phyloP scores from a whole-genome alignment of 768 basidiomycete species.

The Kwoniella dejecticola region DNA sequence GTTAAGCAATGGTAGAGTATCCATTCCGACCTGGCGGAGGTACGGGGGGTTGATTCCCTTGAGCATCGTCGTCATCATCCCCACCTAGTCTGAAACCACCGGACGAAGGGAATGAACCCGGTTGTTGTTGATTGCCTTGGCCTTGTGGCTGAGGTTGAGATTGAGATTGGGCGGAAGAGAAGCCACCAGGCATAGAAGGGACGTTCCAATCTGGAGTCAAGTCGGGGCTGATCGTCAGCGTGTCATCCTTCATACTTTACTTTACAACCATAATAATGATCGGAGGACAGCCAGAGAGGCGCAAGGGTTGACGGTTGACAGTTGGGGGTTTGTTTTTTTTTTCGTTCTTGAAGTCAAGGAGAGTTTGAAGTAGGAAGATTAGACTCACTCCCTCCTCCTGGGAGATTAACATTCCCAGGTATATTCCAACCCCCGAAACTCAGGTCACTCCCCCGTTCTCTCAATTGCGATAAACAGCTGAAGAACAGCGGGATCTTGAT shows the following conservation, averaged over 20 bases:
- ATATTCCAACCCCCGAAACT: slow-evolving; percentile 21
- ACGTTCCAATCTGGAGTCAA: slow-evolving; percentile 43
- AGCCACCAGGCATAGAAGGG: slow-evolving; percentile 40
- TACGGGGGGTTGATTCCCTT: slow-evolving; percentile 30
- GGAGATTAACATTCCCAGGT: slow-evolving; percentile 1
- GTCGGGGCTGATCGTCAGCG: no score
- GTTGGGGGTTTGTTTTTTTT: neutral
- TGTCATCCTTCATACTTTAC: no score
- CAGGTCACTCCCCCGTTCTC: slow-evolving; percentile 36
- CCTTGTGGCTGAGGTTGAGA: neutral
- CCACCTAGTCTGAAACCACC: slow-evolving; percentile 50
- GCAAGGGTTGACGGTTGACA: no score
- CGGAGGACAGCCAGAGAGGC: no score
- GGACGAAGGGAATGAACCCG: slow-evolving; percentile 37
- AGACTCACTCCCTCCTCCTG: slow-evolving; percentile 21
- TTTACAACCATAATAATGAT: no score
- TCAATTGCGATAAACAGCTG: slow-evolving; percentile 25
- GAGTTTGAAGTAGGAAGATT: no score
- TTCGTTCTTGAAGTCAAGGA: neutral
- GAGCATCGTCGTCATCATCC: slow-evolving; percentile 35
- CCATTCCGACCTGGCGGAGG: slow-evolving; percentile 44
- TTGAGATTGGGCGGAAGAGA: slow-evolving; percentile 1
- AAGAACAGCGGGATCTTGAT: slow-evolving; percentile 44
- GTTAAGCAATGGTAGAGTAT: slow-evolving; percentile 43
- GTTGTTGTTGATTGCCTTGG: slow-evolving; percentile 11